Base-by-base conservation (phyloP, 2,329 filamentous ascomycete genomes). In the Fusarium robinianum region DNA sequence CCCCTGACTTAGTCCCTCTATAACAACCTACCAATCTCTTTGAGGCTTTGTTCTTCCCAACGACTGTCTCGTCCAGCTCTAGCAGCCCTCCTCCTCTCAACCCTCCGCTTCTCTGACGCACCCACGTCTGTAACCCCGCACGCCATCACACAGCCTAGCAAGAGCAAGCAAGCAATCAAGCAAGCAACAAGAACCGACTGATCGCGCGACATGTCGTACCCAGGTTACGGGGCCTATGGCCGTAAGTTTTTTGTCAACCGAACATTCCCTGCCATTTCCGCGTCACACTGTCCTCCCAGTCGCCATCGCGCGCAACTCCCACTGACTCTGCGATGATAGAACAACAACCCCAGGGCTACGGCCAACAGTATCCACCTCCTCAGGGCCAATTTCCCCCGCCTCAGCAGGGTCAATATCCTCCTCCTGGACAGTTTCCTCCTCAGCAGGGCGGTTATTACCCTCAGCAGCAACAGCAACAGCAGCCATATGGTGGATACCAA, bases 311-410 rank as follows among this genome's bases (percentile, higher is more conserved):
- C 42, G 22, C 17, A 25, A 21, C 14, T 15, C 11, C 15, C 34
- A 42, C 56, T 58, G 31, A 62, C 51, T 35, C 23, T 24, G 12
- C 34, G 14, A 14, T 24, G 11, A 25, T 23, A 19, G 26, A 45
- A 65, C 66, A 69, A 38, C 67, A 62, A 30, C 68, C 63, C 19
- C 69, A 71, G 50, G 70, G 69, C 53, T 72, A 73, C 53, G 67
- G 68, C 25, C 67, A 67, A 24, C 63, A 68, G 46, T 64, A 67
- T 17, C 63, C 63, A n/a, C 19, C 59, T 32, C 61, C 55, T 12
- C 60, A 62, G 4, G 63, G 61, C 15, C 62, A 65, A 23, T 63
- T 60, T 29, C 57, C 57, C 21, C 66, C 60, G 21, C 60, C 39
- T 19, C 53, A 49, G 30, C 53, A 58, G 11, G 62, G 64, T 42